A percentile compares a stretch with the other conserved stretches of the same genome.
phyloP scores from a whole-genome alignment of 306 rosid genomes.

The Gleditsia sinensis region DNA sequence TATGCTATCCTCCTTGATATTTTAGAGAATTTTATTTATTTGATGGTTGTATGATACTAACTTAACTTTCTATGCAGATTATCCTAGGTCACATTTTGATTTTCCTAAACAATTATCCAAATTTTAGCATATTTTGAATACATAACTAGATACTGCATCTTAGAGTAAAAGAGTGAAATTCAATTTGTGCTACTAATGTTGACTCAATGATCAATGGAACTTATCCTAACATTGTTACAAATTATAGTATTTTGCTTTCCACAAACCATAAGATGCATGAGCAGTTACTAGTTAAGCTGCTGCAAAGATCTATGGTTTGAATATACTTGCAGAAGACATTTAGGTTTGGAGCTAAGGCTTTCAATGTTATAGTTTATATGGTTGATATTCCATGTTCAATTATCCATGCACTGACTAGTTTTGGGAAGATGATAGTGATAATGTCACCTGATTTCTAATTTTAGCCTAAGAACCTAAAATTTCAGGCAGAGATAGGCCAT shows the following conservation, averaged over 20 bases:
- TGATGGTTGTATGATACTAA: neutral
- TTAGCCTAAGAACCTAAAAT: conserved; percentile 92
- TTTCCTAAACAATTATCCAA: neutral
- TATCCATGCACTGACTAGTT: conserved; percentile 32
- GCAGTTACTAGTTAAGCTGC: conserved; percentile 90
- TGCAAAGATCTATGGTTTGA: conserved; percentile 77
- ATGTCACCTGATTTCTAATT: conserved; percentile 83
- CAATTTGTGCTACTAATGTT: conserved; percentile 6
- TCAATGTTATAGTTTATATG: conserved; percentile 11
- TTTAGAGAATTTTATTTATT: conserved; percentile 20
- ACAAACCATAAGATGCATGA: conserved; percentile 70
- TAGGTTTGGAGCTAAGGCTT: conserved; percentile 55
- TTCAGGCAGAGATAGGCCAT: conserved; percentile 83
- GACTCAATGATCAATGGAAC: conserved; percentile 34
- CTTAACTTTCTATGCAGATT: conserved; percentile 11
- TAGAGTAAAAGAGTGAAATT: conserved; percentile 7
- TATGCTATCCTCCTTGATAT: conserved; percentile 8
- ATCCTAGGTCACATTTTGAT: conserved; percentile 11
- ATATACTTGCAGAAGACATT: conserved; percentile 79
- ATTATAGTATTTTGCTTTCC: conserved; percentile 69
- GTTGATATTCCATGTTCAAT: neutral
- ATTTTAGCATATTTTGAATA: neutral
- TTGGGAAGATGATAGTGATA: conserved; percentile 81
- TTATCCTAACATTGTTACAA: conserved; percentile 34
- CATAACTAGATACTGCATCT: conserved; percentile 23